These are phyloP conservation scores for Pyrus betulifolia DNA, from an alignment of 306 rosid genomes.

Conservation along the genomic window DNA sequence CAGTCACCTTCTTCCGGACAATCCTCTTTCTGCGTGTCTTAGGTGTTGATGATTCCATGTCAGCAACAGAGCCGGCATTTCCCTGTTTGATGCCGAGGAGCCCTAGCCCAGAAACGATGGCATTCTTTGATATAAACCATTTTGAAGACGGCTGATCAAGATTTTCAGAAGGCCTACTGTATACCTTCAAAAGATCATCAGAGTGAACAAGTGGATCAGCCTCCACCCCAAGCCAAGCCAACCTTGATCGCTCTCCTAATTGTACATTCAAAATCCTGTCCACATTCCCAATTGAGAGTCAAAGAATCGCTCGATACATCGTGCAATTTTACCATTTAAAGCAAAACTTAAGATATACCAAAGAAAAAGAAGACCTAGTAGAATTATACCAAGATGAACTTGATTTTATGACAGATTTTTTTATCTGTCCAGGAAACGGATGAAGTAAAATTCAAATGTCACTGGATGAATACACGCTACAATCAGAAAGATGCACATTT, in stretches of 20 bases:
- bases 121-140: conserved; percentile 95
- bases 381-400: neutral
- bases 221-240: conserved; percentile 97
- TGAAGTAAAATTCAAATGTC: neutral
- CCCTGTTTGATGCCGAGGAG: conserved; percentile 85
- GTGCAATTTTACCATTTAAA: neutral
- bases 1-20: conserved; percentile 77
- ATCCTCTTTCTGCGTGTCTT: conserved; percentile 77
- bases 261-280: conserved; percentile 77
- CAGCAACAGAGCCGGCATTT: conserved; percentile 33
- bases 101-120: conserved; percentile 92
- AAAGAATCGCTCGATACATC: neutral
- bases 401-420: neutral
- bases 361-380: neutral
- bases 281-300: conserved; percentile 9
- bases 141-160: conserved; percentile 50
- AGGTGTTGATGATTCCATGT: conserved; percentile 54
- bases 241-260: conserved; percentile 82
- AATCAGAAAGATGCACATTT: neutral
- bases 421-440: neutral
- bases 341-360: neutral
- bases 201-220: conserved; percentile 83
- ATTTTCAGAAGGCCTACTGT: conserved; percentile 67
- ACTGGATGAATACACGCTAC: neutral
- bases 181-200: conserved; percentile 66